These are phyloP conservation scores for Saccharomycopsis javanensis DNA, from an alignment of 805 yeast genomes.

Conservation along the genomic window DNA sequence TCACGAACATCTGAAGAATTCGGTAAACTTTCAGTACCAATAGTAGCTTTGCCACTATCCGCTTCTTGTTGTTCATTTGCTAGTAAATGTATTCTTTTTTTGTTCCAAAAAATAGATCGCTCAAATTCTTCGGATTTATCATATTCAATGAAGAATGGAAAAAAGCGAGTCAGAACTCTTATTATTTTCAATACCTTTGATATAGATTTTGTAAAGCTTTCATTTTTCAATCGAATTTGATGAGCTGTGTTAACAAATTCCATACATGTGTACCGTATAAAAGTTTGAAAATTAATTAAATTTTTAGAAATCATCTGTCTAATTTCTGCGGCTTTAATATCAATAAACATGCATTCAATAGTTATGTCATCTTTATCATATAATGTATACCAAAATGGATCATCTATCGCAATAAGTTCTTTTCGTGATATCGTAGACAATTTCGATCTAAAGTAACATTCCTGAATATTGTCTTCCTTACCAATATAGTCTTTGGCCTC, in stretches of 20 bases:
- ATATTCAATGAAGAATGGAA: conserved; percentile 11
- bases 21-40: conserved; percentile 6
- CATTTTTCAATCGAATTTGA: background rate
- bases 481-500: background rate
- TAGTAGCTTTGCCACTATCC: conserved; percentile 1
- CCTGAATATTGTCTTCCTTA: background rate
- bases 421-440: background rate
- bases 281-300: background rate
- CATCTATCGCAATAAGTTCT: background rate
- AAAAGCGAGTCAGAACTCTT: conserved; percentile 5
- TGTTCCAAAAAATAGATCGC: conserved; percentile 10
- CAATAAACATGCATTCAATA: background rate
- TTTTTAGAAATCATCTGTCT: background rate
- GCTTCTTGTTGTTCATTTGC: background rate
- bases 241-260: background rate
- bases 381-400: background rate
- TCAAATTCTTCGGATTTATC: conserved; percentile 1
- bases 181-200: background rate
- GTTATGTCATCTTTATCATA: background rate
- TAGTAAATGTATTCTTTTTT: background rate
- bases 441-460: background rate
- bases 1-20: background rate
- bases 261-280: background rate
- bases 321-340: background rate
- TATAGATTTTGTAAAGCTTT: background rate